These are phyloP conservation scores for Arabidopsis arenosa DNA, from an alignment of 345 rosid species.

Conservation along the genomic window DNA sequence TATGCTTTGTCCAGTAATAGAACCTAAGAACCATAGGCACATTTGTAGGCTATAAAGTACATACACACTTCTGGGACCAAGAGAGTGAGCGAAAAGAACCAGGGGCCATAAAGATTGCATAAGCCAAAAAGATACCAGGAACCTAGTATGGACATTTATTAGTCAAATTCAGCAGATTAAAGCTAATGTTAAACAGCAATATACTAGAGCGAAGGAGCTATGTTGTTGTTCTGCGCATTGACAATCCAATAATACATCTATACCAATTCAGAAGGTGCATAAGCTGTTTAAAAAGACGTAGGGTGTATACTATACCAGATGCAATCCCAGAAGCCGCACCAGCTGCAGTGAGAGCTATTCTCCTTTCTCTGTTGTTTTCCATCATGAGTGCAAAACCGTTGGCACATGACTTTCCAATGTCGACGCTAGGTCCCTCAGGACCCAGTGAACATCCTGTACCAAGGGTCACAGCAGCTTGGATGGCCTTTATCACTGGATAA, in stretches of 20 bases:
- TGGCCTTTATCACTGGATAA: slow-evolving; percentile 83
- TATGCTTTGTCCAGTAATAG: slow-evolving; percentile 3
- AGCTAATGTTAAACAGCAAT: neutral
- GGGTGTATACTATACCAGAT: slow-evolving; percentile 58
- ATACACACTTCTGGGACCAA: neutral
- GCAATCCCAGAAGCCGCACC: slow-evolving; percentile 99
- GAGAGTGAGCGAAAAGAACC: neutral
- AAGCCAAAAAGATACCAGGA: neutral
- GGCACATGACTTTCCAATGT: slow-evolving; percentile 97
- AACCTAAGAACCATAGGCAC: slow-evolving; percentile 16
- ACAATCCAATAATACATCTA: neutral
- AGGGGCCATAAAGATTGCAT: neutral
- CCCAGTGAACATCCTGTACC: slow-evolving; percentile 98
- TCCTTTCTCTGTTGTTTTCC: slow-evolving; percentile 97
- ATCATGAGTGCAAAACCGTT: slow-evolving; percentile 88
- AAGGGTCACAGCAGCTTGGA: slow-evolving; percentile 92
- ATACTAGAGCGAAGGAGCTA: slow-evolving; percentile 9
- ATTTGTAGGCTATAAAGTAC: slow-evolving; percentile 4
- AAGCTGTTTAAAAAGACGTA: neutral
- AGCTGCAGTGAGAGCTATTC: slow-evolving; percentile 93
- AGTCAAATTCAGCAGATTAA: slow-evolving; percentile 14
- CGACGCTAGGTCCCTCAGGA: slow-evolving; percentile 98
- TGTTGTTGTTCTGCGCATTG: neutral
- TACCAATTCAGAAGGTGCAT: neutral
- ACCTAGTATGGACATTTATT: neutral